Conservation (phyloP, 2,329 filamentous ascomycete species). For the Ceratocystis alfenasii region DNA sequence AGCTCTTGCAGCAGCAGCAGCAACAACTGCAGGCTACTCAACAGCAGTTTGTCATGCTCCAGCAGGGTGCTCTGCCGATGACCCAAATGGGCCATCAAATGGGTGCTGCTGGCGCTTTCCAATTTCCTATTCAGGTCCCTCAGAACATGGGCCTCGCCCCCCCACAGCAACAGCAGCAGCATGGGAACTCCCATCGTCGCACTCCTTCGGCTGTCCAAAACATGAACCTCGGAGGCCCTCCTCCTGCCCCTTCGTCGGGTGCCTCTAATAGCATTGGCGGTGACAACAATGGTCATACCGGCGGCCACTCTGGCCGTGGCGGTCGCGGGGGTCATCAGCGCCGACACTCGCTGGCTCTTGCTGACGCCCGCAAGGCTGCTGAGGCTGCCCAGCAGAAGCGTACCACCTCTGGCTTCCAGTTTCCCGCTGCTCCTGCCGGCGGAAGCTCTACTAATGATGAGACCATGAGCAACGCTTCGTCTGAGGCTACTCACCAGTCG, state of each 20-base stretch:
- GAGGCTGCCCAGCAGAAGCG: conserved; percentile 94
- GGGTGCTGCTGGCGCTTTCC: conserved; percentile 73
- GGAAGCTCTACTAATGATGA: conserved; percentile 49
- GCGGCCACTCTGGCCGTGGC: conserved; percentile 57
- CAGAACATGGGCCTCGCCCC: conserved; percentile 58
- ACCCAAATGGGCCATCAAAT: conserved; percentile 57
- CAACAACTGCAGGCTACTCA: conserved; percentile 94
- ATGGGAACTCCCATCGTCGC: conserved; percentile 80
- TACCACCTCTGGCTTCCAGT: conserved; percentile 88
- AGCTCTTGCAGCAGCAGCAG: conserved; percentile 92
- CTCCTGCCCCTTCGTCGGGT: conserved; percentile 84
- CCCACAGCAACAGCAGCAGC: conserved; percentile 62
- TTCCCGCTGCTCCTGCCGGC: conserved; percentile 59
- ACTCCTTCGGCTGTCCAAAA: conserved; percentile 95
- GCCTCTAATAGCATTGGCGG: conserved; percentile 80
- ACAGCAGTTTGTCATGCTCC: conserved; percentile 96
- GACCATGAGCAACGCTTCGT: conserved; percentile 29
- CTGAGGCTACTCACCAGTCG: conserved; percentile 28
- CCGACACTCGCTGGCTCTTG: conserved; percentile 84
- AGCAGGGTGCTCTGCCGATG: conserved; percentile 81
- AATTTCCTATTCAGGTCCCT: conserved; percentile 70
- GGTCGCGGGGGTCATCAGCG: conserved; percentile 78
- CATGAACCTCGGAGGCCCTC: conserved; percentile 67
- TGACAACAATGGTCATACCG: conserved; percentile 44
- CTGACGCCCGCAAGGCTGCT: conserved; percentile 94